phyloP scores from a whole-genome alignment of 257 asterid genomes.

The Lavandula angustifolia region DNA sequence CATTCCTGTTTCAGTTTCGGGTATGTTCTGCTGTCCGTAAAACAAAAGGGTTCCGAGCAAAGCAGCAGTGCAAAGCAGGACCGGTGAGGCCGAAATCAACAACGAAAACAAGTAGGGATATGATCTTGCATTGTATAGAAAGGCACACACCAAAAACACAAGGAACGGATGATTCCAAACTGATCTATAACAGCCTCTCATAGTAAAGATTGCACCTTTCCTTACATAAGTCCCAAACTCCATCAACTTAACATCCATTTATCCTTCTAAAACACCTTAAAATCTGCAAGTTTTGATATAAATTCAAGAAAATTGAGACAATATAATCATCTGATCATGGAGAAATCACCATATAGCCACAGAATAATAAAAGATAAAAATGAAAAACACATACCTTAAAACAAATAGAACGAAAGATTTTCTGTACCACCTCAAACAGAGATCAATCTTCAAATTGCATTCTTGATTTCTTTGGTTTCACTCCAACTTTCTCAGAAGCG shows the following conservation, averaged over 20 bases:
- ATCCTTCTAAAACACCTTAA: conserved; percentile 18
- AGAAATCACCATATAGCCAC: background rate
- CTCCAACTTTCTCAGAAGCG: conserved; percentile 14
- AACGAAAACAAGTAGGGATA: conserved; percentile 69
- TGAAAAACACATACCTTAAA: conserved; percentile 24
- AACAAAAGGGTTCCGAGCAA: conserved; percentile 85
- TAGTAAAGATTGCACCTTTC: conserved; percentile 50
- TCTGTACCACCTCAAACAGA: conserved; percentile 31
- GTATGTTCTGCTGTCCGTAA: conserved; percentile 66
- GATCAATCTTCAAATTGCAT: conserved; percentile 22
- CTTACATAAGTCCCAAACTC: conserved; percentile 54
- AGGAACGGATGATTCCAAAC: conserved; percentile 70
- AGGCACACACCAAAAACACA: conserved; percentile 50
- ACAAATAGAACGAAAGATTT: background rate
- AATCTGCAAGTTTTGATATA: conserved; percentile 39
- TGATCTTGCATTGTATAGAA: conserved; percentile 54
- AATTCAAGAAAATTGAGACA: conserved; percentile 33
- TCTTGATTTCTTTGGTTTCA: conserved; percentile 24
- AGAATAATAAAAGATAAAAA: conserved; percentile 21
- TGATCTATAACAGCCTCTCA: conserved; percentile 31
- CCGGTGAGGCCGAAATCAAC: conserved; percentile 76
- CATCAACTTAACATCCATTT: conserved; percentile 42
- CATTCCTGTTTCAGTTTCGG: conserved; percentile 57
- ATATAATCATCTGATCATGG: conserved; percentile 9
- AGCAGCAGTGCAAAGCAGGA: conserved; percentile 70